Percentiles rank a stretch among this genome's conserved stretches.
These are phyloP conservation scores for Lactarius quietus DNA, from an alignment of 768 basidiomycete species.

Conservation along the genomic window DNA sequence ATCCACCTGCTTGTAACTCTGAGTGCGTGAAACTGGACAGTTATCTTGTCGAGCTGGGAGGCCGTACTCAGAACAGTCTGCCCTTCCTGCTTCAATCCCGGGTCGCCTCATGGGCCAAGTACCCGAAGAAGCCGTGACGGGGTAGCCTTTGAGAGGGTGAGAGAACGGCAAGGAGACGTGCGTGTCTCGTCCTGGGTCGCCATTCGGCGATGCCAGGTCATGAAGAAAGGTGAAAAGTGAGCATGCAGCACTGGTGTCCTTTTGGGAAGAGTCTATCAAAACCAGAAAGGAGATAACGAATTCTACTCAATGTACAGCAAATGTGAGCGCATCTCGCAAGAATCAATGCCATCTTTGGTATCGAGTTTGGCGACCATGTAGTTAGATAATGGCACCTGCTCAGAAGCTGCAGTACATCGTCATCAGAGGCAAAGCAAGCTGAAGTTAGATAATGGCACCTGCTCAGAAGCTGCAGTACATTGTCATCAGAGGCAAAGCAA, in stretches of 20 bases:
- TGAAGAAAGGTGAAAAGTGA: slow-evolving; percentile 76
- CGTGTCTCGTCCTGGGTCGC: slow-evolving; percentile 26
- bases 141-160: slow-evolving; percentile 43
- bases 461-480: slow-evolving; percentile 18
- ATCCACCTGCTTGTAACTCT: slow-evolving; percentile 57
- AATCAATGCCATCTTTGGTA: slow-evolving; percentile 52
- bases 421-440: too few species aligned
- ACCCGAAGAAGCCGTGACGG: slow-evolving; percentile 40
- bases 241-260: slow-evolving; percentile 43
- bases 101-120: slow-evolving; percentile 33
- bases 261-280: slow-evolving; percentile 1
- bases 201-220: slow-evolving; percentile 45
- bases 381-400: too few species aligned
- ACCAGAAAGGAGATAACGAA: slow-evolving; percentile 10
- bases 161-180: slow-evolving; percentile 47
- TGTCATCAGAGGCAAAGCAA: slow-evolving; percentile 29
- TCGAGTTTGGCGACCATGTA: slow-evolving; percentile 84
- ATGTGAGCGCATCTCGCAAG: slow-evolving; percentile 59
- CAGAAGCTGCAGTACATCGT: too few species aligned
- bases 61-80: slow-evolving; percentile 42
- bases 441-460: slow-evolving; percentile 44
- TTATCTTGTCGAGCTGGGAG: slow-evolving; percentile 34
- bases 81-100: slow-evolving; percentile 24
- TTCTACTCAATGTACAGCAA: slow-evolving; percentile 47
- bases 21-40: slow-evolving; percentile 52